phyloP scores from a whole-genome alignment of 371 early-diverging fungal genomes.

The Syncephalastrum monosporum region DNA sequence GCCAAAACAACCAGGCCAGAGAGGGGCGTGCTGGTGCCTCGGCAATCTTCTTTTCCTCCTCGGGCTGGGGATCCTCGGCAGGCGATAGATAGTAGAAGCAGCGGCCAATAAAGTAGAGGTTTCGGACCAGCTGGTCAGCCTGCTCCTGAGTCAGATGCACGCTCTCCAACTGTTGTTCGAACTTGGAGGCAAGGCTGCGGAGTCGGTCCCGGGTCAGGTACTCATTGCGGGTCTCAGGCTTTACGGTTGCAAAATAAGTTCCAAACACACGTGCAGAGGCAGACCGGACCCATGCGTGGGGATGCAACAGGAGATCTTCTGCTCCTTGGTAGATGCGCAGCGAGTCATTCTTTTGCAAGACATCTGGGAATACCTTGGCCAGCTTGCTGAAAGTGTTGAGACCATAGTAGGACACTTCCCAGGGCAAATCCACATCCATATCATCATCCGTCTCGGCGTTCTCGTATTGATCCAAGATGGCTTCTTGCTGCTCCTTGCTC shows the following conservation, averaged over 20 bases:
- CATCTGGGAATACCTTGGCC: slow-evolving; percentile 53
- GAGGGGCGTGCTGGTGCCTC: slow-evolving; percentile 30
- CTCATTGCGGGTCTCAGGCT: slow-evolving; percentile 53
- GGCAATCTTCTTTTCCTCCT: slow-evolving; percentile 17
- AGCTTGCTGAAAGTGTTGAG: slow-evolving; percentile 75
- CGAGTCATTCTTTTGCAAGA: slow-evolving; percentile 42
- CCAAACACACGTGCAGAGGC: slow-evolving; percentile 76
- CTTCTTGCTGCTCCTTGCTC: slow-evolving; percentile 25
- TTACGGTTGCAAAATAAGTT: slow-evolving; percentile 66
- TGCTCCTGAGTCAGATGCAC: slow-evolving; percentile 71
- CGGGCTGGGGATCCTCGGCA: slow-evolving; percentile 42
- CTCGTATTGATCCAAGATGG: slow-evolving; percentile 5
- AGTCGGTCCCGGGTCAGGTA: slow-evolving; percentile 54
- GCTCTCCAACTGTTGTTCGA: slow-evolving; percentile 77
- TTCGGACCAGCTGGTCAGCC: slow-evolving; percentile 90
- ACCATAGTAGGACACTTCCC: slow-evolving; percentile 86
- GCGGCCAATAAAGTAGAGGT: slow-evolving; percentile 88
- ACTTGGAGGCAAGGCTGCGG: slow-evolving; percentile 52
- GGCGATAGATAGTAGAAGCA: slow-evolving; percentile 58
- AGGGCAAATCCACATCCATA: slow-evolving; percentile 61
- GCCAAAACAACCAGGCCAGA: slow-evolving; percentile 55
- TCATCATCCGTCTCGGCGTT: slow-evolving; percentile 42
- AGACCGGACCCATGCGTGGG: slow-evolving; percentile 88
- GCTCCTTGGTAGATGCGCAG: slow-evolving; percentile 59
- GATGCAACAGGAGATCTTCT: slow-evolving; percentile 67